phyloP scores from a whole-genome alignment of 148 eudicot genomes.

The Dianthus caryophyllus region DNA sequence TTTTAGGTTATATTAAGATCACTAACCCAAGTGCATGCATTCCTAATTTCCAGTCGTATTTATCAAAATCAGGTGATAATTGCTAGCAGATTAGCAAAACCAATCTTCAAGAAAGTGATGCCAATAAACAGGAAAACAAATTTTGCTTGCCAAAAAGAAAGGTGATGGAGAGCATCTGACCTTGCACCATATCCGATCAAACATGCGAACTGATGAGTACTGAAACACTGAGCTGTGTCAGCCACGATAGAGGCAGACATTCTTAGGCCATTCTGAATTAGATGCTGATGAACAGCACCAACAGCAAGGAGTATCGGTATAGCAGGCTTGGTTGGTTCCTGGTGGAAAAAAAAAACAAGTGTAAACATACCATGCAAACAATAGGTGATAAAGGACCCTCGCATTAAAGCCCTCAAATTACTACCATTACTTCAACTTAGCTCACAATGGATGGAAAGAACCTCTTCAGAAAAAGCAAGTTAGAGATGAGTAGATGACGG shows the following conservation, averaged over 20 bases:
- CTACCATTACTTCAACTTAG: background rate
- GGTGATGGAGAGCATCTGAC: slow-evolving; percentile 35
- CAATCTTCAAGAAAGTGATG: background rate
- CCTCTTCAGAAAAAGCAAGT: background rate
- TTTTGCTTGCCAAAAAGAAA: background rate
- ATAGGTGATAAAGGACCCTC: background rate
- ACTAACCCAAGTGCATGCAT: too few relatives aligned
- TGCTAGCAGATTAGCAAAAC: background rate
- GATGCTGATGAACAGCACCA: slow-evolving; percentile 99
- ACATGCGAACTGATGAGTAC: slow-evolving; percentile 99
- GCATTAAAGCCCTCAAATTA: background rate
- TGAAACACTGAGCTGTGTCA: slow-evolving; percentile 99
- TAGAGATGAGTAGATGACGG: too few relatives aligned
- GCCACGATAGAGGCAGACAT: slow-evolving; percentile 94
- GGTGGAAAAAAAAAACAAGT: slow-evolving; percentile 12
- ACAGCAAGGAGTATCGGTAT: slow-evolving; percentile 98
- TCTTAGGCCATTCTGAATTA: slow-evolving; percentile 93
- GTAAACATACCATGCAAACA: background rate
- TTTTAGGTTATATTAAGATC: background rate
- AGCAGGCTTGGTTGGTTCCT: slow-evolving; percentile 97
- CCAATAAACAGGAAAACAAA: background rate
- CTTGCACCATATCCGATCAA: slow-evolving; percentile 99
- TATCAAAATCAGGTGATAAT: background rate
- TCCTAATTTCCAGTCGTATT: background rate
- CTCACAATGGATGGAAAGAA: background rate